Evolutionary conservation across 768 basidiomycete species (phyloP).

Genomic region (Agaricus subrufescens): DNA sequence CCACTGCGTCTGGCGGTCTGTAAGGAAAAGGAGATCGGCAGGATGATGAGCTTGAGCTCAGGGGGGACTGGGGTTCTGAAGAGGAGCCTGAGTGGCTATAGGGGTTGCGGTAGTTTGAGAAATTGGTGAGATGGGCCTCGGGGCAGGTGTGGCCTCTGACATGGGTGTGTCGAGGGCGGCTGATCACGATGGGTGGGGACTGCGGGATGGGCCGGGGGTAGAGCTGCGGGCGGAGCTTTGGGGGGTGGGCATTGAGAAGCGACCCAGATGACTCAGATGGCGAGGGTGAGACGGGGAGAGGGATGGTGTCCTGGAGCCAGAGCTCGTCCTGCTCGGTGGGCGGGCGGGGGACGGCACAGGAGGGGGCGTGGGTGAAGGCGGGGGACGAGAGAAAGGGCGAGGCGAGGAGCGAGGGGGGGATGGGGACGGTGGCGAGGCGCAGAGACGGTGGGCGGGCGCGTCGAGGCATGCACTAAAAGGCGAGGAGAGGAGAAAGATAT

Average conservation of each 20-base stretch:
- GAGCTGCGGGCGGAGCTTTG: background rate
- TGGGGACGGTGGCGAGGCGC: slow-evolving; percentile 35
- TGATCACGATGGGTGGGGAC: slow-evolving; percentile 8
- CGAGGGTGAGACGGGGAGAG: slow-evolving; percentile 23
- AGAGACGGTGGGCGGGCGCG: slow-evolving; percentile 26
- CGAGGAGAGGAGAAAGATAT: slow-evolving; percentile 3
- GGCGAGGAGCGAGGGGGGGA: slow-evolving; percentile 53
- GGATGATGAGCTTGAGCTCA: background rate
- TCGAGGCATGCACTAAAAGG: background rate
- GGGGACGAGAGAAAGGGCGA: slow-evolving; percentile 53
- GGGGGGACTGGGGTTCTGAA: background rate
- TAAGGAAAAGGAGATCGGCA: too few relatives aligned
- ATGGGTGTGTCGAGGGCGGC: background rate
- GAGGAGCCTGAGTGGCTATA: background rate
- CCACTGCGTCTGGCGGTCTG: too few relatives aligned
- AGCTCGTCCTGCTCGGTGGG: slow-evolving; percentile 50
- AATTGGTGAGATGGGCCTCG: background rate
- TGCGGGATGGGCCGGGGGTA: slow-evolving; percentile 9
- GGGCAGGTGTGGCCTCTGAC: background rate
- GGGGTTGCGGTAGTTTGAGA: background rate
- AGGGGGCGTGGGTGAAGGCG: slow-evolving; percentile 37
- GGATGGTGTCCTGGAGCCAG: slow-evolving; percentile 65
- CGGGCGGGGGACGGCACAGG: slow-evolving; percentile 20
- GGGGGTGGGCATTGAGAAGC: background rate
- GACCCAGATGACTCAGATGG: slow-evolving; percentile 5